These are phyloP conservation scores for Penicillium soppii DNA, from an alignment of 495 filamentous ascomycete genomes.

Conservation along the genomic window DNA sequence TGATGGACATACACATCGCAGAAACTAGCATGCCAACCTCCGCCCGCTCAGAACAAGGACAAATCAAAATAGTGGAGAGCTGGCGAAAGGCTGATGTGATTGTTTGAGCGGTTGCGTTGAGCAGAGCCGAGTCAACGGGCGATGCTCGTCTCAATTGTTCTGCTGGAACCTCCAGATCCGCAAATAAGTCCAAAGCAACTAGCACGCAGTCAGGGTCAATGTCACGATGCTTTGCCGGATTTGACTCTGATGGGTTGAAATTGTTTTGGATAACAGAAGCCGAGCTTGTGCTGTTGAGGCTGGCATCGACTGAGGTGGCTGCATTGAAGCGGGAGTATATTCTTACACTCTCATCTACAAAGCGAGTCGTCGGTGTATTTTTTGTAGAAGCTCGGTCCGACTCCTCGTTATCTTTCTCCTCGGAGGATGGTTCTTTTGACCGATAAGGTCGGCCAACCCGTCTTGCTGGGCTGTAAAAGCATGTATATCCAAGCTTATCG, in stretches of 20 bases:
- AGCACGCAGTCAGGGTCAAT: slow-evolving; percentile 1
- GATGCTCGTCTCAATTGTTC: not conserved
- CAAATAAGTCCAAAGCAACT: slow-evolving; percentile 1
- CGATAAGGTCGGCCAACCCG: slow-evolving; percentile 19
- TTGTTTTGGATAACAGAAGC: not conserved
- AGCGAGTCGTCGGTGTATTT: not conserved
- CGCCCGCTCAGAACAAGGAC: slow-evolving; percentile 12
- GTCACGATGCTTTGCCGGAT: not conserved
- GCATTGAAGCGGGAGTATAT: not conserved
- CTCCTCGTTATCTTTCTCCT: not conserved
- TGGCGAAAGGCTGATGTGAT: slow-evolving; percentile 1
- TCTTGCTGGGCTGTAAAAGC: slow-evolving; percentile 40
- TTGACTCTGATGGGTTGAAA: not conserved
- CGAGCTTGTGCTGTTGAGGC: not conserved
- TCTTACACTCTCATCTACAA: slow-evolving; percentile 7
- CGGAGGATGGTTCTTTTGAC: not conserved
- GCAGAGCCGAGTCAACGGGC: not conserved
- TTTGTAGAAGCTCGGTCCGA: not conserved
- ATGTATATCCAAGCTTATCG: slow-evolving; percentile 28
- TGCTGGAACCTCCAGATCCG: slow-evolving; percentile 2
- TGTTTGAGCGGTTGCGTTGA: not conserved
- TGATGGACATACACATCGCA: slow-evolving; percentile 13
- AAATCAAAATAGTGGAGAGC: slow-evolving; percentile 14
- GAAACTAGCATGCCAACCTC: slow-evolving; percentile 13
- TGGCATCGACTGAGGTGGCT: not conserved